These are phyloP conservation scores for Rachicladosporium sp. DNA, from an alignment of 2,329 filamentous ascomycete species.

Conservation along the genomic window DNA sequence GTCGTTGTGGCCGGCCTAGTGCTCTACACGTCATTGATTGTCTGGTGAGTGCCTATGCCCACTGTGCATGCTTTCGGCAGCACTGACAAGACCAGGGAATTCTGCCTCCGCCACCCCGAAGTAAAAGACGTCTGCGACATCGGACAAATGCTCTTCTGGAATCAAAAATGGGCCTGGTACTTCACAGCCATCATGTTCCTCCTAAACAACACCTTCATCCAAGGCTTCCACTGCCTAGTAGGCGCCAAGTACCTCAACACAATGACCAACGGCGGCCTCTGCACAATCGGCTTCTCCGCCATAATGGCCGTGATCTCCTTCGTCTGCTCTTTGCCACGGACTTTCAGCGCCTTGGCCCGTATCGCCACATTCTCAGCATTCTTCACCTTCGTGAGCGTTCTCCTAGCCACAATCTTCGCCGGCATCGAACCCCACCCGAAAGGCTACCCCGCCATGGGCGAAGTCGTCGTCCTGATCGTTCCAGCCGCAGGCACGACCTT, in stretches of 20 bases:
- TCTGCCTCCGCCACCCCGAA: constrained; percentile 81
- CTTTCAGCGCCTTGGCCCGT: constrained; percentile 68
- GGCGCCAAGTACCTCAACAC: constrained; percentile 84
- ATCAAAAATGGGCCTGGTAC: constrained; percentile 58
- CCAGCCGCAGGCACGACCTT: constrained; percentile 64
- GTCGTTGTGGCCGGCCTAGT: constrained; percentile 65
- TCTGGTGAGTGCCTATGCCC: constrained; percentile 37
- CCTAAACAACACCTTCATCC: constrained; percentile 83
- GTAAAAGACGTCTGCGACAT: constrained; percentile 89
- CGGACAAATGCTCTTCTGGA: constrained; percentile 90
- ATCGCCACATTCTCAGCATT: constrained; percentile 67
- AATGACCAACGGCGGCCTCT: constrained; percentile 56
- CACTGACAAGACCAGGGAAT: constrained; percentile 52
- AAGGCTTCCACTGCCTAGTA: constrained; percentile 70
- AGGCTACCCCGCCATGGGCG: constrained; percentile 34
- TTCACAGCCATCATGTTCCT: constrained; percentile 75
- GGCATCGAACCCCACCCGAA: constrained; percentile 62
- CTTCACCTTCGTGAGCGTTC: constrained; percentile 81
- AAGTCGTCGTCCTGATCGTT: constrained; percentile 55
- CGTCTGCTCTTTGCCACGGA: constrained; percentile 69
- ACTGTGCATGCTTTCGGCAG: neutral
- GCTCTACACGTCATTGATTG: constrained; percentile 64
- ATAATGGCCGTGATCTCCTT: constrained; percentile 65
- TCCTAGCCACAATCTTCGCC: constrained; percentile 73
- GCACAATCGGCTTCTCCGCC: constrained; percentile 69